These are phyloP conservation scores for Cucurbita argyrosperma DNA, from an alignment of 306 rosid genomes.

Conservation along the genomic window DNA sequence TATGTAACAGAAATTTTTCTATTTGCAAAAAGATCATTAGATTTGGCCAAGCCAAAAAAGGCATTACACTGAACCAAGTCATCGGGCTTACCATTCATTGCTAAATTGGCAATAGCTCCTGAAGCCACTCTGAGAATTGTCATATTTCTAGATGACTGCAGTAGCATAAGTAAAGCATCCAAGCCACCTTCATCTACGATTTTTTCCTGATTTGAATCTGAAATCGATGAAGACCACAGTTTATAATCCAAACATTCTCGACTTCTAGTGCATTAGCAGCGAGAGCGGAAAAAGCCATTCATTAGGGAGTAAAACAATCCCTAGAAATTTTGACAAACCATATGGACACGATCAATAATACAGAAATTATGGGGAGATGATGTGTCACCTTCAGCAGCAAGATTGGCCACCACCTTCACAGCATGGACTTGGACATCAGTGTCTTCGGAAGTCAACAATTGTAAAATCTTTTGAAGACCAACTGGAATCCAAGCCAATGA, in stretches of 20 bases:
- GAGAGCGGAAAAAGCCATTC: background rate
- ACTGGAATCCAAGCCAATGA: constrained; percentile 25
- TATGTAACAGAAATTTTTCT: no score
- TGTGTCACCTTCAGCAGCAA: constrained; percentile 59
- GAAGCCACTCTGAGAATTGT: constrained; percentile 62
- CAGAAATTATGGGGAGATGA: constrained; percentile 1
- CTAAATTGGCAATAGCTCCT: constrained; percentile 64
- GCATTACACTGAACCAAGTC: background rate
- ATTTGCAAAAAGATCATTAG: no score
- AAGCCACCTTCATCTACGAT: constrained; percentile 62
- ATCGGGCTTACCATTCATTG: constrained; percentile 47
- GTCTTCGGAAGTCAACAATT: constrained; percentile 46
- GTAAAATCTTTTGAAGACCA: constrained; percentile 49
- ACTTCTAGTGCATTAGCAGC: background rate
- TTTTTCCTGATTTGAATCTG: constrained; percentile 53
- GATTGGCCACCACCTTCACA: constrained; percentile 68
- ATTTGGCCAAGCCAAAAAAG: no score
- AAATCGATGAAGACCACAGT: constrained; percentile 2
- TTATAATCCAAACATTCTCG: background rate
- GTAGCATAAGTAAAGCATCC: constrained; percentile 43
- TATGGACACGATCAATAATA: background rate
- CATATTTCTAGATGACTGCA: constrained; percentile 39
- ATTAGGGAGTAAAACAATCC: background rate
- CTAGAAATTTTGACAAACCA: background rate
- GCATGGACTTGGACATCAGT: constrained; percentile 47